phyloP scores from a whole-genome alignment of 2,329 filamentous ascomycete species.

The Nothophaeocryptopus gaeumannii region DNA sequence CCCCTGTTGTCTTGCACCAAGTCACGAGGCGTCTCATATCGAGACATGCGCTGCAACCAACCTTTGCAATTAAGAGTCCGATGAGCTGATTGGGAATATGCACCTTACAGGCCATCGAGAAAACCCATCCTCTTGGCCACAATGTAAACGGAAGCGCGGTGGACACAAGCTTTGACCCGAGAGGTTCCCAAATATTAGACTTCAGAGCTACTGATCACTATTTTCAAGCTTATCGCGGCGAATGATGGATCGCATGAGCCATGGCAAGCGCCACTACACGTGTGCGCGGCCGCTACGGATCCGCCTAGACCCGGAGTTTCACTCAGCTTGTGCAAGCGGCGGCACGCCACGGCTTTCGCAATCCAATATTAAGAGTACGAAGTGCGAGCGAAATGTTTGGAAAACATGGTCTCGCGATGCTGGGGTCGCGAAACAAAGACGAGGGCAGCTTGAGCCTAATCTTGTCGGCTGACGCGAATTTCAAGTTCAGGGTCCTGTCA shows the following conservation, averaged over 20 bases:
- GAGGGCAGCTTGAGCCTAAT: neutral
- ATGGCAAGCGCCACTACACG: constrained; percentile 6
- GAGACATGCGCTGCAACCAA: no score
- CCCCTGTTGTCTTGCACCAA: no score
- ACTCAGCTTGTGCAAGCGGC: constrained; percentile 1
- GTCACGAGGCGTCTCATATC: no score
- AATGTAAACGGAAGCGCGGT: neutral
- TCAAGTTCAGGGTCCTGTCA: neutral
- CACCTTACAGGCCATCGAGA: no score
- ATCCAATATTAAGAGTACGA: no score
- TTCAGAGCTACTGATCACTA: constrained; percentile 5
- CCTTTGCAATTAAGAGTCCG: no score
- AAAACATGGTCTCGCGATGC: neutral
- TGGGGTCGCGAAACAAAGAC: neutral
- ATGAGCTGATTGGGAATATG: no score
- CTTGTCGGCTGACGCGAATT: neutral
- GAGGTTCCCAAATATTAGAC: constrained; percentile 3
- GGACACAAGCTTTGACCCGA: constrained; percentile 12
- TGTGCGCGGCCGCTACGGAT: constrained; percentile 10
- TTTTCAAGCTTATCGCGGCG: constrained; percentile 17
- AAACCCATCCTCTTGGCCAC: no score
- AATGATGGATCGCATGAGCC: constrained; percentile 2
- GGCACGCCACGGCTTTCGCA: neutral
- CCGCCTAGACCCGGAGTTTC: constrained; percentile 1
- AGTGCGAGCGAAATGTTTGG: neutral